Evolutionary conservation across 306 rosid genomes (phyloP), one percentile per base, ranked within the genome.

Genomic region (Prunus mongolica): DNA sequence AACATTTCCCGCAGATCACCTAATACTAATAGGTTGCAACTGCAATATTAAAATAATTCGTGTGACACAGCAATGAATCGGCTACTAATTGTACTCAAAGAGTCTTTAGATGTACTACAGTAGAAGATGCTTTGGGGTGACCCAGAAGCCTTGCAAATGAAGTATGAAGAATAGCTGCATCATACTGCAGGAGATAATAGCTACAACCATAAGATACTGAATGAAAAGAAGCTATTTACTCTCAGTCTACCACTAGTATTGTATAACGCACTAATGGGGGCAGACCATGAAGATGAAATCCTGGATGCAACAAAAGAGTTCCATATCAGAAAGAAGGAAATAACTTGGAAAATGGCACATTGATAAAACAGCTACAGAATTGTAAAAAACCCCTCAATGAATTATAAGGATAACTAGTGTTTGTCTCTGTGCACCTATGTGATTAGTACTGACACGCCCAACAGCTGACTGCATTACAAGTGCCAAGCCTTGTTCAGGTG

Each of bases 81-180:
- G 51, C 67, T 20, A 56, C 20, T 13, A 28, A 27, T 60, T 20
- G 50, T 55, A 46, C 32, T 30, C 19, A 28, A 58, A 44, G 19
- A 38, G 30, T 30, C 2, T 7, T 25, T 4, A 4, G 60, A 69
- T 49, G 57, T 20, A 32, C 56, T 75, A 80, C 87, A 82, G 32
- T 52, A 16, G 82, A 38, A 15, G 89, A 71, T 72, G 82, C 69
- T 81, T 60, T 87, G 3, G 97, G 95, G 60, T 85, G 91, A 73
- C 98, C 98, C 81, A 92, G 80, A 80, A 94, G 93, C 89, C 98
- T 88, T 78, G 98, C 95, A 81, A 94, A 90, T 69, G 98, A 90
- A 12, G 96, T 90, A 86, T 94, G 98, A 83, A 94, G 95, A 86
- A 94, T 92, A 24, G 90, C 97, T 70, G 85, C 85, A 87, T 94